Base-by-base conservation (phyloP, 352 stramenopile genomes). In the Phytophthora foliorum region DNA sequence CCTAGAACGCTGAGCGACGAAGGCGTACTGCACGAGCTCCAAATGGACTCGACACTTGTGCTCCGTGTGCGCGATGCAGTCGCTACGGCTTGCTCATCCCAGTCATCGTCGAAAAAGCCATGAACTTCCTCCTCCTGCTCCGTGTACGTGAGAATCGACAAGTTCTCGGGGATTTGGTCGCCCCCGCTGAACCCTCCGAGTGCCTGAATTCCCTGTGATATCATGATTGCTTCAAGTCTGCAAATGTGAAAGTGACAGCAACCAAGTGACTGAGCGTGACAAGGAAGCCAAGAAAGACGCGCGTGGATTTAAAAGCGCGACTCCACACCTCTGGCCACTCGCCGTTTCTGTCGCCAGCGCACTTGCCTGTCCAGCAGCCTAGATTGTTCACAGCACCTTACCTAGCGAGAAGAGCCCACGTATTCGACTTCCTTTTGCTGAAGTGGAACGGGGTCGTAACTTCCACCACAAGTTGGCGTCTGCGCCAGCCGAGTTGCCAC, bases 331-430 rank as follows among this genome's bases (percentile, higher is more conserved):
- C 61, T 11, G 61, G 45, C 31, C 60, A 57, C 41, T 66, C n/a
- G 59, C 22, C 36, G 60, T 74, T 74, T 74, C 66, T 62, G 66
- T 69, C 60, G 60, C 50, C 53, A 74, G 66, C 19, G 24, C 57
- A 57, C 41, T 69, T 69, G 65, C 59, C 66, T 74, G 27, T 74
- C 65, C 36, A 46, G 19, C 51, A 54, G 39, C 29, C 17, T 38
- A 29, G 41, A 63, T 57, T 57, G 44, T 69, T 60, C 46, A 41
- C 8, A 39, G 57, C 46, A 32, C 16, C 22, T 55, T 53, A 16
- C 63, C 34, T 13, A 49, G 39, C 22, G 48, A 69, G 32, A 69
- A 62, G 45, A 66, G 32, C 3, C 49, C 50, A 17, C 38, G 24
- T 19, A 45, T 41, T 39, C 34, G 34, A 39, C 34, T 10, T n/a